These are phyloP conservation scores for Globisporangium irregulare DNA, from an alignment of 352 stramenopile genomes.

Conservation along the genomic window DNA sequence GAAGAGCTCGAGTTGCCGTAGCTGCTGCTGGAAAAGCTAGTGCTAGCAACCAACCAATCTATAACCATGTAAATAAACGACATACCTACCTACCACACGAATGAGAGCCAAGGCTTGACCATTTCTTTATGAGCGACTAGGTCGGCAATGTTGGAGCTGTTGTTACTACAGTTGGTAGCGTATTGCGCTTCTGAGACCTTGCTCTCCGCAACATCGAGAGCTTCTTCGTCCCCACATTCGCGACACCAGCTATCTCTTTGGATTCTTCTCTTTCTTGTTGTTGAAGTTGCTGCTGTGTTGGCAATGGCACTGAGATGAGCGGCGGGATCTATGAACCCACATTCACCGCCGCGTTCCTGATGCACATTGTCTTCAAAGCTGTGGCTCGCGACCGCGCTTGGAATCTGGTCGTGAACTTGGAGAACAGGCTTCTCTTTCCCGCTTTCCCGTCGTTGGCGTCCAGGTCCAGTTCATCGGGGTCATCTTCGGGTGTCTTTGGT, in stretches of 20 bases:
- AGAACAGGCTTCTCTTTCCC: background rate
- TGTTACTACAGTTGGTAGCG: background rate
- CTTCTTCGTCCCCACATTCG: background rate
- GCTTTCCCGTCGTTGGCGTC: background rate
- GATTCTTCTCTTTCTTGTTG: background rate
- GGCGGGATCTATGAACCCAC: background rate
- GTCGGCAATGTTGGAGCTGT: no score
- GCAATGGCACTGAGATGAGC: background rate
- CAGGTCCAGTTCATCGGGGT: background rate
- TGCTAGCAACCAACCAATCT: background rate
- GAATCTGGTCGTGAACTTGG: background rate
- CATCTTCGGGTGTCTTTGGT: background rate
- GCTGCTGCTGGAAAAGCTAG: conserved; percentile 1
- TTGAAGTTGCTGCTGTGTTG: background rate
- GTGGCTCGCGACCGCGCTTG: background rate
- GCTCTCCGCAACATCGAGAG: background rate
- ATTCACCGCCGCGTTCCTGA: background rate
- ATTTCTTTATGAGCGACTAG: no score
- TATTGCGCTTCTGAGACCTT: conserved; percentile 5
- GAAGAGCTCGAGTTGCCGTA: background rate
- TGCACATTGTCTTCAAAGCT: background rate
- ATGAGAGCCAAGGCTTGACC: no score
- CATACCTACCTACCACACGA: background rate
- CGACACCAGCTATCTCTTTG: background rate
- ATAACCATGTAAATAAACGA: conserved; percentile 19